A percentile compares a stretch with the other conserved stretches of the same genome.
phyloP scores from a whole-genome alignment of 768 basidiomycete species.

The Arthromyces matolae region DNA sequence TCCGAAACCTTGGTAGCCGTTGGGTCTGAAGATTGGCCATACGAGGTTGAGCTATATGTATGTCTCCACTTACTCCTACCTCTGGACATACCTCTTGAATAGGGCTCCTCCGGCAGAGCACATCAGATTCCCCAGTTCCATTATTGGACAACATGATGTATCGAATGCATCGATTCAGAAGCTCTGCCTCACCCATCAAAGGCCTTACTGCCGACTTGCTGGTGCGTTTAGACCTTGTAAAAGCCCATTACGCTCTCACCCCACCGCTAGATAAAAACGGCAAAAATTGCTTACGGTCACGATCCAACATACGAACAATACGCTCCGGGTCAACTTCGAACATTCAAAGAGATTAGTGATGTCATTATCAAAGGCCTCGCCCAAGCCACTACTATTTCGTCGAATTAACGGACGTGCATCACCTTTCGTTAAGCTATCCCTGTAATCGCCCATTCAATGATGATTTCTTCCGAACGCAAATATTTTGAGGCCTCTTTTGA shows the following conservation, averaged over 20 bases:
- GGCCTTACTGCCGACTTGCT: conserved; percentile 83
- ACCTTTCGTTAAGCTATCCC: no score
- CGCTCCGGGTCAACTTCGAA: conserved; percentile 47
- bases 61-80: not conserved
- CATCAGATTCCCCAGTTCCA: conserved; percentile 45
- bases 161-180: conserved; percentile 82
- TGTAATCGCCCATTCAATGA: no score
- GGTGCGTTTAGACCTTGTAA: conserved; percentile 36
- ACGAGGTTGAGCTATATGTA: conserved; percentile 70
- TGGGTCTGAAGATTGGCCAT: conserved; percentile 77
- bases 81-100: not conserved
- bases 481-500: no score
- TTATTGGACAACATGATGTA: conserved; percentile 54
- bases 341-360: conserved; percentile 21
- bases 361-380: conserved; percentile 1
- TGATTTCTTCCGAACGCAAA: no score
- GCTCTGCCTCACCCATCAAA: conserved; percentile 74
- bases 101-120: conserved; percentile 41
- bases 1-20: conserved; percentile 47
- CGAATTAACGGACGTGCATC: no score
- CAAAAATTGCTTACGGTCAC: conserved; percentile 59
- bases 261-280: conserved; percentile 53
- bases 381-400: conserved; percentile 1
- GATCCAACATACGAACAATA: conserved; percentile 51
- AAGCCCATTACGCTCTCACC: not conserved